Conservation (phyloP, 805 yeast species). For the Starmerella powellii region DNA sequence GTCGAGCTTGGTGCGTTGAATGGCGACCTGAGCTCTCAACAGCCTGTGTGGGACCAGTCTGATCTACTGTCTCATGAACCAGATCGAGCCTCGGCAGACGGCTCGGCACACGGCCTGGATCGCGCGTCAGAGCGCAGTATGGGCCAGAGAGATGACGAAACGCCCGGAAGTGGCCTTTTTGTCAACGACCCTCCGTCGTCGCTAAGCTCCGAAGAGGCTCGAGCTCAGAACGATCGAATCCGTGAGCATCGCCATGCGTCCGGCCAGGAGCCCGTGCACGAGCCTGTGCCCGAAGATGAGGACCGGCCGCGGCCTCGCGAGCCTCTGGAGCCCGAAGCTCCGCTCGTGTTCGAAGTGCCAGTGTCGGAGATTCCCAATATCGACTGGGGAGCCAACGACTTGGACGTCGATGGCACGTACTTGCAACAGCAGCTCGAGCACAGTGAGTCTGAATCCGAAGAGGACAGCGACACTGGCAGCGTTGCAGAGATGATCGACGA, state of each 20-base stretch:
- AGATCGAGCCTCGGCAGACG: no score
- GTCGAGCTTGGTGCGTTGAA: background rate
- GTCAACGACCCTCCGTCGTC: background rate
- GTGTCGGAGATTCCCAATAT: conserved; percentile 12
- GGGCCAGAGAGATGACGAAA: no score
- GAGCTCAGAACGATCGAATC: no score
- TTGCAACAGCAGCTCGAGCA: conserved; percentile 14
- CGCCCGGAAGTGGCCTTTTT: no score
- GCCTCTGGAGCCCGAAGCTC: conserved; percentile 11
- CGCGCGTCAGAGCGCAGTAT: no score
- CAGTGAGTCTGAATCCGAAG: conserved; percentile 15
- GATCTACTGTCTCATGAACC: no score
- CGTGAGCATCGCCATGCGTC: no score
- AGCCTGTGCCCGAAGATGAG: background rate
- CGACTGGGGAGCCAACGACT: conserved; percentile 9
- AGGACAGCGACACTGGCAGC: conserved; percentile 17
- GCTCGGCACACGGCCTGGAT: no score
- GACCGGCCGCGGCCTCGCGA: conserved; percentile 13
- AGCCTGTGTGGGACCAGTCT: no score
- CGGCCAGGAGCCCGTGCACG: background rate
- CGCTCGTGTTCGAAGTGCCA: conserved; percentile 12
- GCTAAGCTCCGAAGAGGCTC: background rate
- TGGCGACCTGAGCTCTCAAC: no score
- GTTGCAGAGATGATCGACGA: conserved; percentile 18
- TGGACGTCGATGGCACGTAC: conserved; percentile 5